Evolutionary conservation across 164 flowering plant species (phyloP).

Genomic region (Annona squamosa): DNA sequence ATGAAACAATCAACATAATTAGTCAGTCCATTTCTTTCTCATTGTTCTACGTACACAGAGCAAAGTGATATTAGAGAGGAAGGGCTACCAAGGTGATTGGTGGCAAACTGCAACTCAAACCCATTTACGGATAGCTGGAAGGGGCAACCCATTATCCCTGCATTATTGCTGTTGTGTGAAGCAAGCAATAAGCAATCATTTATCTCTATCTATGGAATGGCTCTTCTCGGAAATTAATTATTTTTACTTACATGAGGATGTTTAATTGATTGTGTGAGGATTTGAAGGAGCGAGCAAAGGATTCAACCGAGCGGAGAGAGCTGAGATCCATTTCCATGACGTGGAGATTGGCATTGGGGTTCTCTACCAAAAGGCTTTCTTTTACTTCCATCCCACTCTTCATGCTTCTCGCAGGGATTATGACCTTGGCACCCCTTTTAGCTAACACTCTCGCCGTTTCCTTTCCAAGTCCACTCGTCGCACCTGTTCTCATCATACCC

Average conservation of each 20-base stretch:
- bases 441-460: slow-evolving; percentile 58
- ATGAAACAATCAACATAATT: neutral
- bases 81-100: slow-evolving; percentile 57
- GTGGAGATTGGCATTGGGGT: slow-evolving; percentile 51
- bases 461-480: slow-evolving; percentile 18
- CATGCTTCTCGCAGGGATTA: slow-evolving; percentile 52
- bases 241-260: slow-evolving; percentile 43
- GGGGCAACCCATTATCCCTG: slow-evolving; percentile 67
- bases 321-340: slow-evolving; percentile 70
- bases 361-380: slow-evolving; percentile 39
- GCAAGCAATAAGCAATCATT: neutral
- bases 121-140: slow-evolving; percentile 59
- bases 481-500: slow-evolving; percentile 7
- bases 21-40: neutral
- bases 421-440: slow-evolving; percentile 54
- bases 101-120: slow-evolving; percentile 72
- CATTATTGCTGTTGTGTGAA: slow-evolving; percentile 49
- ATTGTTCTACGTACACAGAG: too few relatives aligned
- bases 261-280: slow-evolving; percentile 48
- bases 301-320: slow-evolving; percentile 50
- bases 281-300: slow-evolving; percentile 51
- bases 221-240: neutral
- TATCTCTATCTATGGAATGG: neutral
- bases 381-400: slow-evolving; percentile 35
- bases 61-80: neutral